These are phyloP conservation scores for Salix viminalis DNA, from an alignment of 345 rosid species.

Conservation along the genomic window DNA sequence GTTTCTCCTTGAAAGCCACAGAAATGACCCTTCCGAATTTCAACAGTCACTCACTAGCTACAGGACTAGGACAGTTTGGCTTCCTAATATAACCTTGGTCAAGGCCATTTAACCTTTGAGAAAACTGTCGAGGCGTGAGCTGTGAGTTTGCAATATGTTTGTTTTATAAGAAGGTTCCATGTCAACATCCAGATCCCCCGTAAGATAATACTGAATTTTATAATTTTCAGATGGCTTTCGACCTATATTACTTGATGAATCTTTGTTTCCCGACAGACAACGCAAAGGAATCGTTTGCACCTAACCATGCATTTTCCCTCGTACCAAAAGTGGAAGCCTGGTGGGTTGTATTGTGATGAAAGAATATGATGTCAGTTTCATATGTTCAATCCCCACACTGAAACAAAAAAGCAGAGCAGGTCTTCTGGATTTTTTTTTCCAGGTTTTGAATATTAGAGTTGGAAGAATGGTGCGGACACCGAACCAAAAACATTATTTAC, in stretches of 20 bases:
- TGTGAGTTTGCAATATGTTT: slow-evolving; percentile 30
- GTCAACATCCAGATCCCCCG: slow-evolving; percentile 67
- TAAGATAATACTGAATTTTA: slow-evolving; percentile 86
- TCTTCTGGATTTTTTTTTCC: too few species aligned
- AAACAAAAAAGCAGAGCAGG: too few species aligned
- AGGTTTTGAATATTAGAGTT: too few species aligned
- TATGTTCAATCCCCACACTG: too few species aligned
- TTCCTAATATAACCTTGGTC: slow-evolving; percentile 27
- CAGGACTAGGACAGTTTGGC: slow-evolving; percentile 38
- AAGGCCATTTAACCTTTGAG: slow-evolving; percentile 31
- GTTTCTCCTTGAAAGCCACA: slow-evolving; percentile 40
- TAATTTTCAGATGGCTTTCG: slow-evolving; percentile 29
- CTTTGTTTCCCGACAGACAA: slow-evolving; percentile 45
- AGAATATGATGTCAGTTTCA: too few species aligned
- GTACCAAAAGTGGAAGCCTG: slow-evolving; percentile 27
- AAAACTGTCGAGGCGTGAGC: slow-evolving; percentile 27
- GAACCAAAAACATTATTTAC: too few species aligned
- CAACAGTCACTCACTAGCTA: slow-evolving; percentile 37
- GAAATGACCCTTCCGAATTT: slow-evolving; percentile 38
- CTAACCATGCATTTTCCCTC: slow-evolving; percentile 42
- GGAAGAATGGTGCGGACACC: too few species aligned
- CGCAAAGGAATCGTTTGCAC: slow-evolving; percentile 39
- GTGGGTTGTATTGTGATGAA: slow-evolving; percentile 21
- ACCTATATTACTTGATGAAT: slow-evolving; percentile 35
- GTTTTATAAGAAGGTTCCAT: slow-evolving; percentile 40